Percentiles rank a stretch among this genome's conserved stretches.
Evolutionary conservation across 192 early-diverging fungal species (phyloP).

Genomic region (Coemansia guatemalensis): DNA sequence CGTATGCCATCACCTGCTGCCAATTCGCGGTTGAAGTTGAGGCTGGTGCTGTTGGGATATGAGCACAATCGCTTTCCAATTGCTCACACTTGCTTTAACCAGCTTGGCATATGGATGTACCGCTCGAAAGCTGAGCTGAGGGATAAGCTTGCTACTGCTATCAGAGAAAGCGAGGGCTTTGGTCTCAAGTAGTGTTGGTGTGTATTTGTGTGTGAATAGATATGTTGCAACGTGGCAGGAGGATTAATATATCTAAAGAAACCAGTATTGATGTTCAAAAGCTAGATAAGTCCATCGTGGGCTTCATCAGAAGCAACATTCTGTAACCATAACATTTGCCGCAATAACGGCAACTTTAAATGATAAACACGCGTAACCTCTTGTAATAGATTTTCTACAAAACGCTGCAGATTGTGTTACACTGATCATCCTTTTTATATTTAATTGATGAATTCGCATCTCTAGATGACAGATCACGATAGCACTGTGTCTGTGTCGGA

Average conservation of each 20-base stretch:
- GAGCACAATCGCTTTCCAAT: constrained; percentile 71
- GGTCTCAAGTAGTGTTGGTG: constrained; percentile 57
- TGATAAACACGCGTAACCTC: no score
- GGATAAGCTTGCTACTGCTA: constrained; percentile 68
- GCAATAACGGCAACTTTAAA: no score
- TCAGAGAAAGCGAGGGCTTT: constrained; percentile 79
- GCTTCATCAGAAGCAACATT: no score
- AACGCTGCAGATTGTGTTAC: no score
- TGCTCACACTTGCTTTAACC: constrained; percentile 96
- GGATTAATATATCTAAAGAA: not conserved
- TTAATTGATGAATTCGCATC: no score
- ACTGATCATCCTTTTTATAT: no score
- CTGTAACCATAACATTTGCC: no score
- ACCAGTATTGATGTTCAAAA: not conserved
- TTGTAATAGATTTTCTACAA: no score
- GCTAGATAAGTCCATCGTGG: no score
- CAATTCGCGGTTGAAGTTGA: constrained; percentile 55
- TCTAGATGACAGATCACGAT: no score
- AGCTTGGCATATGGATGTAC: constrained; percentile 82
- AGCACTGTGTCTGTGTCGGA: not conserved
- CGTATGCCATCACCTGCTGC: constrained; percentile 75
- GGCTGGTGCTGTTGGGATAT: constrained; percentile 71
- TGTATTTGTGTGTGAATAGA: constrained; percentile 4
- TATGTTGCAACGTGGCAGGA: not conserved
- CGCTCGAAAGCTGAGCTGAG: constrained; percentile 63